Evolutionary conservation across 129 eudicot genomes (phyloP), one percentile per base, ranked within the genome.

Genomic region (Calendula officinalis): DNA sequence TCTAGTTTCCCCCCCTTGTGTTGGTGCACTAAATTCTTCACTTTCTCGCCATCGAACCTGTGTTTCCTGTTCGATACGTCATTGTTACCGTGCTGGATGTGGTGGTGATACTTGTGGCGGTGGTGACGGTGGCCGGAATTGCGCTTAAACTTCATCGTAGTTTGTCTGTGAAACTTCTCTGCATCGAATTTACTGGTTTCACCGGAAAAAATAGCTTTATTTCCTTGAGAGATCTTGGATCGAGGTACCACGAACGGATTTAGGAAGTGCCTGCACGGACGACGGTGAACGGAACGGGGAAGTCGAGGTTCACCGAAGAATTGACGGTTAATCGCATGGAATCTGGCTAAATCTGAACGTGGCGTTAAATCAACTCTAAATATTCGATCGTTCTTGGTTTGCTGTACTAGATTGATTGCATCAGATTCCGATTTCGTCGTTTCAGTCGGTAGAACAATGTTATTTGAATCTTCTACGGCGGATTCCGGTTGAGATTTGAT

Each of bases 11-110:
- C 33, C 38, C 62, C 76, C 56, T 45, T 48, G 13, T 56, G 66
- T 56, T 65, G 60, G 0, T 8, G 67, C 13, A 56, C 54, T 43
- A 4, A 7, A 44, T 36, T 56, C 53, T 71, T 71, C 47, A 71
- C 33, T 35, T 60, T 60, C 42, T 48, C 68, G 7, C 42, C 33
- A 60, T 4, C 67, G 3, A 49, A 70, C 50, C 3, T 41, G 39
- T 13, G 75, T 60, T 70, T 70, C 11, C 22, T 40, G 36, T 56
- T 15, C 1, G 66, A 35, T 4, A 49, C 60, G 16, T 5, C 66
- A 7, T 70, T 45, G 4, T 45, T 5, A 11, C 13, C 16, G 1
- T 15, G 50, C 12, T 12, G 50, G 13, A 45, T 45, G 5, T 45
- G 50, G 13, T 45, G 50, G 13, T 45, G 50, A 3, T 45, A 45